These are phyloP conservation scores for Pythium sp. DNA, from an alignment of 352 stramenopile genomes.

Conservation along the genomic window DNA sequence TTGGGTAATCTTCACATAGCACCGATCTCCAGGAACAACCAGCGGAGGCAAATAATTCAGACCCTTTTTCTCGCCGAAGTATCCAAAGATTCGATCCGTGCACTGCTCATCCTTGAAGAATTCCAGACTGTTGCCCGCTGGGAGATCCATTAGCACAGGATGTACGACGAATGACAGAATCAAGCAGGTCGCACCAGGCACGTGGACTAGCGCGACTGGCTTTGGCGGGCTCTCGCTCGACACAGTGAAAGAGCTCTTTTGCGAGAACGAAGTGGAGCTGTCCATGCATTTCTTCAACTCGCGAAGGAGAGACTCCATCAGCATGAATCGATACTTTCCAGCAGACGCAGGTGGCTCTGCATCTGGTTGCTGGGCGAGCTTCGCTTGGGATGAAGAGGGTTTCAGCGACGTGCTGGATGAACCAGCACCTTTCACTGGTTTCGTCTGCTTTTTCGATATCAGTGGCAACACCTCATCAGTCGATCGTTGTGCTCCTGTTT, in stretches of 20 bases:
- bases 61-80: conserved; percentile 71
- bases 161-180: conserved; percentile 80
- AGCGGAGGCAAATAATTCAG: conserved; percentile 66
- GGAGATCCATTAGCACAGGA: conserved; percentile 77
- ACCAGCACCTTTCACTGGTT: conserved; percentile 25
- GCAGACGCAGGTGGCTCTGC: conserved; percentile 25
- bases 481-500: conserved; percentile 18
- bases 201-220: conserved; percentile 53
- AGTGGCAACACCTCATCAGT: conserved; percentile 21
- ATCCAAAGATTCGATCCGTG: conserved; percentile 61
- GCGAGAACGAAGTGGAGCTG: conserved; percentile 42
- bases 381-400: conserved; percentile 23
- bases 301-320: conserved; percentile 58
- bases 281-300: conserved; percentile 56
- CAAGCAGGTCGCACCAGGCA: conserved; percentile 60
- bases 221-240: conserved; percentile 68
- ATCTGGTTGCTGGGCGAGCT: conserved; percentile 31
- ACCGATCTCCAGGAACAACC: conserved; percentile 53
- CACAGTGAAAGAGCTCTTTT: conserved; percentile 55
- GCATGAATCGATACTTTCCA: conserved; percentile 54
- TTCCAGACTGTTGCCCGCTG: conserved; percentile 61
- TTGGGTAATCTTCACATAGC: conserved; percentile 63
- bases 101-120: conserved; percentile 70
- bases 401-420: conserved; percentile 20
- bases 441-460: conserved; percentile 38